Evolutionary conservation across 1,284 basidiomycete genomes (phyloP).

Genomic region (Marasmius tenuissimus): DNA sequence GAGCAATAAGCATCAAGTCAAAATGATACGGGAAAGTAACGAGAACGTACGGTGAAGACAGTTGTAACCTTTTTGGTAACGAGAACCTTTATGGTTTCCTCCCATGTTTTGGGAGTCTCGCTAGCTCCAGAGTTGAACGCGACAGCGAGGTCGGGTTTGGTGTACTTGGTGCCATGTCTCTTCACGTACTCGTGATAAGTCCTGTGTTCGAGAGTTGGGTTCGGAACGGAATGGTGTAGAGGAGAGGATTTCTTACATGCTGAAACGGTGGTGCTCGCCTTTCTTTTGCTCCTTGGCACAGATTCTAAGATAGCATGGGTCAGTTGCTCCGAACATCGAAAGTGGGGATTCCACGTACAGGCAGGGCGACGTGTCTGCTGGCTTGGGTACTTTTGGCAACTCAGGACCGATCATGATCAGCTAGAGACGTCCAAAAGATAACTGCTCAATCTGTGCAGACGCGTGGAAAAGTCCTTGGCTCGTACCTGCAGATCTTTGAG

Average conservation of each 20-base stretch:
- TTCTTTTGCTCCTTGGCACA: too few relatives aligned
- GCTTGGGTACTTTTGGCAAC: slow-evolving; percentile 13
- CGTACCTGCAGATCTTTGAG: slow-evolving; percentile 31
- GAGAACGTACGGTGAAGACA: slow-evolving; percentile 25
- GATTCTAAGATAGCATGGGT: too few relatives aligned
- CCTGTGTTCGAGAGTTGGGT: slow-evolving; percentile 10
- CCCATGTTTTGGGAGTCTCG: slow-evolving; percentile 20
- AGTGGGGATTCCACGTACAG: slow-evolving; percentile 19
- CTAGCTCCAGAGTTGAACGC: slow-evolving; percentile 32
- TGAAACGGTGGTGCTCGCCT: too few relatives aligned
- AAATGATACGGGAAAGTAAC: background rate
- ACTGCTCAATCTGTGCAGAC: background rate
- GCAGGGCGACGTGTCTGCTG: slow-evolving; percentile 28
- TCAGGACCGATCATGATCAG: slow-evolving; percentile 31
- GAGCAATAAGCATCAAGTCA: background rate
- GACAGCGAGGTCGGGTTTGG: slow-evolving; percentile 28
- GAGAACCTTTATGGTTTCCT: slow-evolving; percentile 22
- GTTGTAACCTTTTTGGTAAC: slow-evolving; percentile 24
- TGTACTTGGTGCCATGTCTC: slow-evolving; percentile 15
- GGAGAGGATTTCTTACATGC: too few relatives aligned
- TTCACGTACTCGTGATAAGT: slow-evolving; percentile 26
- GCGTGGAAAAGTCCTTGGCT: background rate
- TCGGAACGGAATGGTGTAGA: background rate
- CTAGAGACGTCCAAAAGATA: slow-evolving; percentile 14
- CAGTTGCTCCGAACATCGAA: background rate